Percentiles rank a stretch among this genome's conserved stretches.
Evolutionary conservation across 495 filamentous ascomycete genomes (phyloP).

Genomic region (Neurospora hispaniola): DNA sequence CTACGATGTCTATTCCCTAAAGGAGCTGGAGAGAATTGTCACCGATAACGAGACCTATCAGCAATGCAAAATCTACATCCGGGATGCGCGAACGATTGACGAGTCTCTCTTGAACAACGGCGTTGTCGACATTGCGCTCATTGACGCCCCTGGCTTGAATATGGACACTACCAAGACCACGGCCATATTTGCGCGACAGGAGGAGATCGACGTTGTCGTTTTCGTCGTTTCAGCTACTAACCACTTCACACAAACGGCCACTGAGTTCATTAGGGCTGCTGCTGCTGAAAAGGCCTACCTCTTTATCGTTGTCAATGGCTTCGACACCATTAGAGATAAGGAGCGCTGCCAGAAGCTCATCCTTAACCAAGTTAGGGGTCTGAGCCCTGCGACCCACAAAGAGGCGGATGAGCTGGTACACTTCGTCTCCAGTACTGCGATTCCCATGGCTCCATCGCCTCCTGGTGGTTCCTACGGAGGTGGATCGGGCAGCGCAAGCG

Average conservation of each 20-base stretch:
- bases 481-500: constrained; percentile 48
- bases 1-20: constrained; percentile 72
- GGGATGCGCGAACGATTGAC: constrained; percentile 81
- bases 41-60: constrained; percentile 75
- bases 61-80: constrained; percentile 95
- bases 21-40: constrained; percentile 78
- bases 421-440: constrained; percentile 93
- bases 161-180: constrained; percentile 94
- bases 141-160: constrained; percentile 93
- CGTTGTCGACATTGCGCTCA: constrained; percentile 94
- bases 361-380: constrained; percentile 68
- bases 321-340: constrained; percentile 88
- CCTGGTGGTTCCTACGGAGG: constrained; percentile 47
- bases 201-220: constrained; percentile 97
- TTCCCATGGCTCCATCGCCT: constrained; percentile 54
- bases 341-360: constrained; percentile 75
- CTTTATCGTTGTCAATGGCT: constrained; percentile 97
- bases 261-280: constrained; percentile 92
- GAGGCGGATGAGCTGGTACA: constrained; percentile 89
- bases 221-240: constrained; percentile 97
- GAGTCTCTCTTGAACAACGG: constrained; percentile 94
- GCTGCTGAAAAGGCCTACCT: constrained; percentile 97
- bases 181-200: constrained; percentile 89
- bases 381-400: constrained; percentile 87
- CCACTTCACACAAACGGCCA: constrained; percentile 92